Evolutionary conservation across 306 rosid genomes (phyloP).

Genomic region (Dryas drummondii): DNA sequence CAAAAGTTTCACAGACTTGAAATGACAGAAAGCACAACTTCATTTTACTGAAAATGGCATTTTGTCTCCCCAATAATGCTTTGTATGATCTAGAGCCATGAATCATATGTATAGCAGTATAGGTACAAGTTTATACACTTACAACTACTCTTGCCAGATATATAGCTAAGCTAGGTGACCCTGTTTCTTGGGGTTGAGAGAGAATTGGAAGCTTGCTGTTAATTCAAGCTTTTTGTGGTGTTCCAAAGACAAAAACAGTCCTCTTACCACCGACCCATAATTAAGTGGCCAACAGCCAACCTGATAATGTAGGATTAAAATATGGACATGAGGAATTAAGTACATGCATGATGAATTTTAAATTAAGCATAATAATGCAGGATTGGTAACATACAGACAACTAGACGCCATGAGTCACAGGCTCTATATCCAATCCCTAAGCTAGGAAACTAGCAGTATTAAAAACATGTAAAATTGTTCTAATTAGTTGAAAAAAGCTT

Average conservation of each 20-base stretch:
- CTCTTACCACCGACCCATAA: conserved; percentile 37
- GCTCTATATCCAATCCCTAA: conserved; percentile 38
- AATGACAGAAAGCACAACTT: conserved; percentile 62
- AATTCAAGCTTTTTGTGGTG: conserved; percentile 15
- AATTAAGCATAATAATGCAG: conserved; percentile 39
- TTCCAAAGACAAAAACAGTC: conserved; percentile 34
- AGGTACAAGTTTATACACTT: background rate
- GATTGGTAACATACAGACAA: conserved; percentile 52
- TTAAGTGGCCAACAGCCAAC: conserved; percentile 84
- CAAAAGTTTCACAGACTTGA: conserved; percentile 39
- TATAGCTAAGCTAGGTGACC: no score
- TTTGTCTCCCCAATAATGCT: conserved; percentile 43
- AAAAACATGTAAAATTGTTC: conserved; percentile 1
- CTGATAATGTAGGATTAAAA: conserved; percentile 47
- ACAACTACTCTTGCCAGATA: conserved; percentile 7
- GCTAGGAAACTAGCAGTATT: conserved; percentile 32
- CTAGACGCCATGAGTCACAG: conserved; percentile 65
- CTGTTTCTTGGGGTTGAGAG: conserved; percentile 13
- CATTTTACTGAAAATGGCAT: conserved; percentile 29
- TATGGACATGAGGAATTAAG: conserved; percentile 25
- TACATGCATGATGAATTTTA: conserved; percentile 32
- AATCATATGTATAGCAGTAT: background rate
- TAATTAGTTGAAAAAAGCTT: conserved; percentile 34
- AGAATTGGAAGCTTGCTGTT: conserved; percentile 30
- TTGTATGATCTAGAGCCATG: conserved; percentile 12